Percentiles rank a stretch among this genome's conserved stretches.
Conservation (phyloP, 371 early-diverging fungal species). For the Umbelopsis sp. region DNA sequence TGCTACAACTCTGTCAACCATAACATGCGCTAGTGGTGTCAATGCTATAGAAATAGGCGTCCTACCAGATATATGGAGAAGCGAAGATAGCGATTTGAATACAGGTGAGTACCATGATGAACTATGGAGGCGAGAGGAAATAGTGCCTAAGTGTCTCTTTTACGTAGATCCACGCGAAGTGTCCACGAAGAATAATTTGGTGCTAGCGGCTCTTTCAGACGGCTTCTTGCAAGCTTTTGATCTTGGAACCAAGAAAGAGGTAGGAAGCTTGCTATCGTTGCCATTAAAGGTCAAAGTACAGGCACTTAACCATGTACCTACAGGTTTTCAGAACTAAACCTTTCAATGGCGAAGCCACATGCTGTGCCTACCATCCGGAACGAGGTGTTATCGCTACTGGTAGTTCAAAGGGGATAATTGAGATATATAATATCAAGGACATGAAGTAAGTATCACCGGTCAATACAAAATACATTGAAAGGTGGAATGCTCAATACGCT, state of each 20-base stretch:
- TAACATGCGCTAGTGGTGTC: constrained; percentile 36
- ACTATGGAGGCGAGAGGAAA: too few relatives aligned
- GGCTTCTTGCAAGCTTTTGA: constrained; percentile 55
- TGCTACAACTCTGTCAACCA: constrained; percentile 43
- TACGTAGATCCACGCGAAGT: constrained; percentile 53
- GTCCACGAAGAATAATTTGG: constrained; percentile 52
- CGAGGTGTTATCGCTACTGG: constrained; percentile 31
- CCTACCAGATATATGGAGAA: constrained; percentile 29
- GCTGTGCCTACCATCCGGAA: constrained; percentile 32
- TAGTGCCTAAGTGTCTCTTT: neutral
- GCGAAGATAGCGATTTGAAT: constrained; percentile 22
- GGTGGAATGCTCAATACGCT: neutral
- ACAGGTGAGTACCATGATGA: too few relatives aligned
- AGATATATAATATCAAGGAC: constrained; percentile 24
- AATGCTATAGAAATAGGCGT: constrained; percentile 38
- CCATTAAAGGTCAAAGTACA: neutral
- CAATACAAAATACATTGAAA: neutral
- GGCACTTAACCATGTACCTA: too few relatives aligned
- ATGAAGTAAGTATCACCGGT: constrained; percentile 19
- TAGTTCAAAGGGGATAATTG: constrained; percentile 29
- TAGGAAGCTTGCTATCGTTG: constrained; percentile 20
- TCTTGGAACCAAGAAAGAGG: constrained; percentile 59
- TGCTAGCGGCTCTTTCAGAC: constrained; percentile 49
- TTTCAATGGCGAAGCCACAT: constrained; percentile 21
- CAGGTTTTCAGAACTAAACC: constrained; percentile 33